Conservation (phyloP, 192 early-diverging fungal species). For the Mortierella hygrophila region DNA sequence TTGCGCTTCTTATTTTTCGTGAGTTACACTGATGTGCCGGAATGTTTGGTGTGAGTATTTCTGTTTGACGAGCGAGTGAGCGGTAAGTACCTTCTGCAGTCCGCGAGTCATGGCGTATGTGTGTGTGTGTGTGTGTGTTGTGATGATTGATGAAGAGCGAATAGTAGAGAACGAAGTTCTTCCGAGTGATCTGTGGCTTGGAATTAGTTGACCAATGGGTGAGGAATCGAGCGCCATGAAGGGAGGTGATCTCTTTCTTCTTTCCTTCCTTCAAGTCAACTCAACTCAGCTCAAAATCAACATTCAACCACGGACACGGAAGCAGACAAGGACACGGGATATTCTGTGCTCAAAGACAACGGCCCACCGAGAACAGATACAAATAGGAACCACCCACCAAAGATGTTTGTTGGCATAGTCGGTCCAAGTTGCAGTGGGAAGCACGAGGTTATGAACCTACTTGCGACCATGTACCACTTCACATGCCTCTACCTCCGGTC, state of each 20-base stretch:
- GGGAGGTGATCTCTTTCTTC: not conserved
- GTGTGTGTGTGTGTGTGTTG: not conserved
- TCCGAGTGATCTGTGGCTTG: not conserved
- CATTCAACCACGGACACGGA: not conserved
- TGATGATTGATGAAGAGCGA: not conserved
- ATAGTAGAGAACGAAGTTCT: not conserved
- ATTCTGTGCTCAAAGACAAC: too few relatives aligned
- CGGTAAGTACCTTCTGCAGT: conserved; percentile 42
- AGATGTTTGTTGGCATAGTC: conserved; percentile 80
- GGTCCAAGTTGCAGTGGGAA: conserved; percentile 79
- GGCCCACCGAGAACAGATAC: not conserved
- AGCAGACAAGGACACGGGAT: not conserved
- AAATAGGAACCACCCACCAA: not conserved
- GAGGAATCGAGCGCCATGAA: not conserved
- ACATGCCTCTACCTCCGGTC: conserved; percentile 38
- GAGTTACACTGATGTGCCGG: too few relatives aligned
- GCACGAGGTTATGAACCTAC: conserved; percentile 69
- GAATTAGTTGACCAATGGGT: not conserved
- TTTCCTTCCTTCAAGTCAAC: not conserved
- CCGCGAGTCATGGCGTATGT: conserved; percentile 44
- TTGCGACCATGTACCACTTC: conserved; percentile 68
- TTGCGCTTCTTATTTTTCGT: too few relatives aligned
- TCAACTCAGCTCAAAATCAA: not conserved
- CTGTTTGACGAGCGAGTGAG: too few relatives aligned
- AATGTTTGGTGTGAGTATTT: too few relatives aligned